Evolutionary conservation across 2,329 filamentous ascomycete genomes (phyloP).

Genomic region (Aspergillus alliaceus): DNA sequence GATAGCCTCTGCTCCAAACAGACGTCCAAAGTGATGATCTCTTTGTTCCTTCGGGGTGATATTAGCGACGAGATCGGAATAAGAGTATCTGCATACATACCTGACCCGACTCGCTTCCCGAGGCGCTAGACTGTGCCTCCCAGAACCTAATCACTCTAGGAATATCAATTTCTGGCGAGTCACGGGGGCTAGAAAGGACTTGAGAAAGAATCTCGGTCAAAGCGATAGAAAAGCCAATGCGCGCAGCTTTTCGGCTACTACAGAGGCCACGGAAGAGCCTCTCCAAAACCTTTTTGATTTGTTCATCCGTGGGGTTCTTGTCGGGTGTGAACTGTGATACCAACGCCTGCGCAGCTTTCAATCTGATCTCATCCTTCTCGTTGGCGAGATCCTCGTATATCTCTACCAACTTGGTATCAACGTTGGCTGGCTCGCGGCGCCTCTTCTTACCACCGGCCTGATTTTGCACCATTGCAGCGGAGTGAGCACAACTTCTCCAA

Average conservation of each 20-base stretch:
- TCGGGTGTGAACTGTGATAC: constrained; percentile 46
- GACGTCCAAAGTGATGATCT: constrained; percentile 78
- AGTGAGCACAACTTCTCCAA: neutral
- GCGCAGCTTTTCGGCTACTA: constrained; percentile 83
- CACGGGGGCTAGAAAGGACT: constrained; percentile 53
- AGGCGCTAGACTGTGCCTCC: constrained; percentile 52
- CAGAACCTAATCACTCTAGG: constrained; percentile 52
- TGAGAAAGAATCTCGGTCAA: constrained; percentile 77
- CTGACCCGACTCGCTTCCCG: constrained; percentile 55
- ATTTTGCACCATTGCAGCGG: constrained; percentile 29
- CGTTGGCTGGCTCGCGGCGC: constrained; percentile 41
- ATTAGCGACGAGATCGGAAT: neutral
- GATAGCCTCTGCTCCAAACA: constrained; percentile 86
- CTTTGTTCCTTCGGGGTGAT: constrained; percentile 68
- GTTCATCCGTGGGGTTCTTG: constrained; percentile 39
- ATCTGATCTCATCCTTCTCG: constrained; percentile 46
- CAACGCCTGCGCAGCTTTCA: constrained; percentile 46
- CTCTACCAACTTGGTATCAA: constrained; percentile 48
- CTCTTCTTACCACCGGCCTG: constrained; percentile 35
- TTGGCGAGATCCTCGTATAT: constrained; percentile 51
- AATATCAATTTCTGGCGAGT: constrained; percentile 38
- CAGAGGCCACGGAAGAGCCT: constrained; percentile 83
- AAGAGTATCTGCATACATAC: constrained; percentile 33
- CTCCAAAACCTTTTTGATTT: constrained; percentile 47
- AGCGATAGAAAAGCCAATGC: constrained; percentile 85